Base-by-base conservation (phyloP, 164 flowering plant species). In the Vitis amurensis region DNA sequence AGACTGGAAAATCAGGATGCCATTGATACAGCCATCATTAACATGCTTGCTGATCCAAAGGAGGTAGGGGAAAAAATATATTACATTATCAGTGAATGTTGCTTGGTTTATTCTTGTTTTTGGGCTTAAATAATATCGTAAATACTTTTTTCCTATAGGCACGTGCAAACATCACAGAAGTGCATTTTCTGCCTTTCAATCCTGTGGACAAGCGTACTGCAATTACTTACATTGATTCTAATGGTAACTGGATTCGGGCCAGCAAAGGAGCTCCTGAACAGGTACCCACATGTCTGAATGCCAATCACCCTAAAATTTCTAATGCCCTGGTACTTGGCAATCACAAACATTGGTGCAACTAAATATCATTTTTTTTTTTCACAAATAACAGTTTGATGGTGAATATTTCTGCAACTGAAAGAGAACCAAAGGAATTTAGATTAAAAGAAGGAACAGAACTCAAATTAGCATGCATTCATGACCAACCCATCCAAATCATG, bases 231-330 rank as follows among this genome's bases (percentile, higher is more conserved):
- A 86, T 91, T 56, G 93, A 88, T 77, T 55, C 85, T 64, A 87
- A 87, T 62, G 98, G 93, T 27, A 85, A 83, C 19, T 91, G 95
- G 95, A 75, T 85, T 69, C 83, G 95, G n/a, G 91, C 93, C 52
- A 93, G 89, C 84, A 93, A 93, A 86, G 97, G 97, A 73, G 93
- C 98, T 67, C 97, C 98, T 63, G 98, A 91, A 72, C 93, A 93
- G 95, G 97, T 91, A 77, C 44, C 10, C 11, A 9, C 51, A 47
- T 59, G 51, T 23, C 50, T 50, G 13, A 55, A 9, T 62, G 48
- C n/a, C 9, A 5, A n/a, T 16, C 15, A 9, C 30, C 11, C 23
- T 7, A 58, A 16, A 58, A 17, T 58, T 31, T 19, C 61, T 19
- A 19, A 8, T 9, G 14, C 19, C 61, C 30, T 58, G 61, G 13